These are phyloP conservation scores for Theobroma cacao DNA, from an alignment of 345 rosid species.

Conservation along the genomic window DNA sequence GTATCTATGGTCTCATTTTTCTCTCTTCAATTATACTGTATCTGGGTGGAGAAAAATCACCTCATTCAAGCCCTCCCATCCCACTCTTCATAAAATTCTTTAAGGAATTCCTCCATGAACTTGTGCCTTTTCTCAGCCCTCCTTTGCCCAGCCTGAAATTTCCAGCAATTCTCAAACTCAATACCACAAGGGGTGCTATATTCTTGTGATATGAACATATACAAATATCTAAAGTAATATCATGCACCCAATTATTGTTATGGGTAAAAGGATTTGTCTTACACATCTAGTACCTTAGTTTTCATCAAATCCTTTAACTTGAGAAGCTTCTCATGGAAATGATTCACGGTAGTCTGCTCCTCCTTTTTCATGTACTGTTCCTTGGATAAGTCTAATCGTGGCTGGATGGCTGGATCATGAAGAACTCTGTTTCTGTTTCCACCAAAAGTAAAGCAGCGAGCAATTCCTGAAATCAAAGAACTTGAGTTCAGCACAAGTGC, in stretches of 20 bases:
- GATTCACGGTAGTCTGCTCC: conserved; percentile 70
- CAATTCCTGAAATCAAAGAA: conserved; percentile 49
- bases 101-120: conserved; percentile 67
- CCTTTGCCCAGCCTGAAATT: conserved; percentile 60
- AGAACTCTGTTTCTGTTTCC: conserved; percentile 76
- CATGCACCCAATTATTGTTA: background rate
- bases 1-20: background rate
- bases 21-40: background rate
- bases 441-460: conserved; percentile 88
- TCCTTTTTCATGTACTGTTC: conserved; percentile 71
- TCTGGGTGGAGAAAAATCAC: background rate
- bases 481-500: background rate
- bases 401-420: conserved; percentile 70
- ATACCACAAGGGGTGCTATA: background rate
- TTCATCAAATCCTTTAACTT: conserved; percentile 78
- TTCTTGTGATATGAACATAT: background rate
- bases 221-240: conserved; percentile 49
- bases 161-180: background rate
- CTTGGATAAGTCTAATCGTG: conserved; percentile 66
- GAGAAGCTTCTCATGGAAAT: conserved; percentile 65
- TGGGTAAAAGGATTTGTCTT: background rate
- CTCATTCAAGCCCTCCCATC: conserved; percentile 53
- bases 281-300: conserved; percentile 48
- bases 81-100: conserved; percentile 79
- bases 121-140: conserved; percentile 79